Evolutionary conservation across 2,329 filamentous ascomycete genomes (phyloP).

Genomic region (Venturia pyrina): DNA sequence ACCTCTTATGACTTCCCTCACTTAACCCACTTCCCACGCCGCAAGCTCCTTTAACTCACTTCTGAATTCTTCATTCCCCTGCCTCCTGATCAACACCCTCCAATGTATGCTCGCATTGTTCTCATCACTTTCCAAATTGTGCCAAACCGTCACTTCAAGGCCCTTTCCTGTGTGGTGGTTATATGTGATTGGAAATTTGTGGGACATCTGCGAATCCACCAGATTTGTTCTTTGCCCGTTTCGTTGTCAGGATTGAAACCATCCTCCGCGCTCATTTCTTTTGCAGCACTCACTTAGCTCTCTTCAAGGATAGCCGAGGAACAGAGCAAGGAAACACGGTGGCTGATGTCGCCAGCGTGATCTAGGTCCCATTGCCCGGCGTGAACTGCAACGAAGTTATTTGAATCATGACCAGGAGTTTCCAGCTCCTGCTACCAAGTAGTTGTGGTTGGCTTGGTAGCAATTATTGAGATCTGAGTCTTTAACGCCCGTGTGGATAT

Average conservation of each 20-base stretch:
- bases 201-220: background rate
- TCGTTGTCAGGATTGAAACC: background rate
- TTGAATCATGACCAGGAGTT: background rate
- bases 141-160: background rate
- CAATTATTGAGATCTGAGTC: background rate
- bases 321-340: background rate
- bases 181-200: background rate
- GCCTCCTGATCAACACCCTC: background rate
- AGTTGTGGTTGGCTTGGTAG: background rate
- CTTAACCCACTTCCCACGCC: no score
- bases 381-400: background rate
- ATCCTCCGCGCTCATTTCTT: no score
- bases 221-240: background rate
- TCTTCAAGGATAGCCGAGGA: background rate
- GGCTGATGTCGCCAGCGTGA: background rate
- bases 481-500: background rate
- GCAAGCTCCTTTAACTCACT: background rate
- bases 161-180: background rate
- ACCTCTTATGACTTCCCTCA: no score
- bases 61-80: no score
- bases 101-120: background rate
- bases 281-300: background rate
- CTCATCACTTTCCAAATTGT: background rate
- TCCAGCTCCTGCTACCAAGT: background rate
- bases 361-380: background rate